Percentiles rank a stretch among this genome's conserved stretches.
Evolutionary conservation across 768 basidiomycete species (phyloP).

Genomic region (Tylopilus plumbeoviolaceoides): DNA sequence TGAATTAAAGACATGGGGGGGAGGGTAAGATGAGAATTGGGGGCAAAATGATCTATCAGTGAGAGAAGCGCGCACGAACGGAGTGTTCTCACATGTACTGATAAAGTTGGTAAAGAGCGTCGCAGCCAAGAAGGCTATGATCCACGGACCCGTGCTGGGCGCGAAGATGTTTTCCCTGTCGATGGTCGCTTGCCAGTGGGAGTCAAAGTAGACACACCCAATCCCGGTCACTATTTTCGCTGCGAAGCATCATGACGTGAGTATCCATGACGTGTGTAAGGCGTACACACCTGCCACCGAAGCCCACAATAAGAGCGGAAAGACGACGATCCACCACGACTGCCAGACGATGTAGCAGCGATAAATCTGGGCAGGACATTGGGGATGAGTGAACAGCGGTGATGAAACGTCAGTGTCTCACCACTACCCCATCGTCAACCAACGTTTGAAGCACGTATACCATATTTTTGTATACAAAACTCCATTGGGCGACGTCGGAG

Average conservation of each 20-base stretch:
- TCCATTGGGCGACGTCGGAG: no score
- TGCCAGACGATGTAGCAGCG: slow-evolving; percentile 27
- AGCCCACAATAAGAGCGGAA: slow-evolving; percentile 11
- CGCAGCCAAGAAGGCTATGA: slow-evolving; percentile 19
- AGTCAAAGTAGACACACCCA: slow-evolving; percentile 15
- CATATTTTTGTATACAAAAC: no score
- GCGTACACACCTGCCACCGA: slow-evolving; percentile 7
- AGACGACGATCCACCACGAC: slow-evolving; percentile 13
- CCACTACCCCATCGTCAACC: no score
- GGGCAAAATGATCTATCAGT: not conserved
- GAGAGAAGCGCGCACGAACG: not conserved
- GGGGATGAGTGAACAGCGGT: not conserved
- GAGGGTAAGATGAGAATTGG: not conserved
- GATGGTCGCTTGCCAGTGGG: slow-evolving; percentile 5
- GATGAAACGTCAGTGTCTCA: slow-evolving; percentile 1
- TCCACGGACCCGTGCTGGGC: slow-evolving; percentile 18
- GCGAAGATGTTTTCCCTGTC: slow-evolving; percentile 15
- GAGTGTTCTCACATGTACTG: slow-evolving; percentile 18
- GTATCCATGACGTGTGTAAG: not conserved
- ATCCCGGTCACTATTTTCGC: slow-evolving; percentile 10
- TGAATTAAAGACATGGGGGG: not conserved
- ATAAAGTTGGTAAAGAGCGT: slow-evolving; percentile 21
- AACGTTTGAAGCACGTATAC: no score
- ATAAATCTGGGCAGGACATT: slow-evolving; percentile 15
- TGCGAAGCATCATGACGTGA: not conserved